Conservation (phyloP, 1,284 basidiomycete species). For the Trametes versicolor region DNA sequence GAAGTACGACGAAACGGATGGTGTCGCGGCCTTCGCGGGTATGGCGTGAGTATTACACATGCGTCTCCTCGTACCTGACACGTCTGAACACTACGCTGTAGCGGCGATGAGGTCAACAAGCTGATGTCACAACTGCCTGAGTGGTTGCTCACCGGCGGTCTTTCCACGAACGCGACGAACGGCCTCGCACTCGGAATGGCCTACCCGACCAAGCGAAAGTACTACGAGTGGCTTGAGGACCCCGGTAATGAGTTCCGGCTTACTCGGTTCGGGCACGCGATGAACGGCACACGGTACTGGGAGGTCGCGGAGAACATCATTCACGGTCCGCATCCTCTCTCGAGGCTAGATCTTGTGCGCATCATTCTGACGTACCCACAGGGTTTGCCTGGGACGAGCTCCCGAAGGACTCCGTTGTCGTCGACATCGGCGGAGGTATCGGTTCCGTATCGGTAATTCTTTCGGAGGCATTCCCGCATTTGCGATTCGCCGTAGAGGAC, state of each 20-base stretch:
- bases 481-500: constrained; percentile 45
- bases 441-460: constrained; percentile 38
- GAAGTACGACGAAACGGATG: constrained; percentile 33
- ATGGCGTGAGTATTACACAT: constrained; percentile 5
- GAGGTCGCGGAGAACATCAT: constrained; percentile 33
- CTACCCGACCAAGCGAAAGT: constrained; percentile 42
- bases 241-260: constrained; percentile 28
- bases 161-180: constrained; percentile 21
- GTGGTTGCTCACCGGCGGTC: constrained; percentile 25
- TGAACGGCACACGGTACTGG: constrained; percentile 34
- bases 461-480: constrained; percentile 35
- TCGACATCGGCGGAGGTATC: constrained; percentile 46
- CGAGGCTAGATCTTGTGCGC: no score
- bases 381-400: constrained; percentile 73
- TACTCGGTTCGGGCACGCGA: constrained; percentile 29
- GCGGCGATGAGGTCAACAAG: constrained; percentile 26
- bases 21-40: constrained; percentile 28
- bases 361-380: constrained; percentile 36
- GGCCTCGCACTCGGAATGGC: constrained; percentile 21
- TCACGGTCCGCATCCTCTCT: constrained; percentile 16
- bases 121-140: constrained; percentile 19
- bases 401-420: constrained; percentile 53
- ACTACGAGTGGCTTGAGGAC: constrained; percentile 31
- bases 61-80: fast-evolving
- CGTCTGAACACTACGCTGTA: background rate